These are phyloP conservation scores for Apiospora pterosperma DNA, from an alignment of 2,329 filamentous ascomycete species.

Conservation along the genomic window DNA sequence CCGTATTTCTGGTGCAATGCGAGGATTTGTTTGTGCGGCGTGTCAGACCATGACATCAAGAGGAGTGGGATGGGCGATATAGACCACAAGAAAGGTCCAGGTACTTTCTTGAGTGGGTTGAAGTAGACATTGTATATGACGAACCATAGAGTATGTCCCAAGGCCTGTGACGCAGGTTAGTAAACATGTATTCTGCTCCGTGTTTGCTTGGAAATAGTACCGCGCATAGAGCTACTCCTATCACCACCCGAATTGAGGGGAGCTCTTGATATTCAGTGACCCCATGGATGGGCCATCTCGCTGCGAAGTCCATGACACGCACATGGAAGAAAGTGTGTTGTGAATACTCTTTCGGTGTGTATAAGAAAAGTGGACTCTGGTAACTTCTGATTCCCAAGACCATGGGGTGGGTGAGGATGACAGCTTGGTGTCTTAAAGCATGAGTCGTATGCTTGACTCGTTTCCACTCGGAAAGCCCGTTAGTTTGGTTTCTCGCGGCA, in stretches of 20 bases:
- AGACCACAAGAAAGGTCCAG: background rate
- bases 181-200: background rate
- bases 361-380: background rate
- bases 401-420: background rate
- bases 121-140: background rate
- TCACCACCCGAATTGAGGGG: background rate
- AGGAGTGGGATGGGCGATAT: background rate
- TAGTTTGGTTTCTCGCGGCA: too few species aligned
- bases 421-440: background rate
- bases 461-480: too few species aligned
- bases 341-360: background rate
- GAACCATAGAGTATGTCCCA: background rate
- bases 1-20: slow-evolving; percentile 1
- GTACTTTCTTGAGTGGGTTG: background rate
- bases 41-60: background rate
- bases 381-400: background rate
- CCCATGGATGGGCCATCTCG: background rate
- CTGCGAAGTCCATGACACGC: background rate
- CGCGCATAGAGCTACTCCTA: background rate
- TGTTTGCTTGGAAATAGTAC: background rate
- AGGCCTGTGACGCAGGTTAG: background rate
- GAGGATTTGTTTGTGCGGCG: background rate
- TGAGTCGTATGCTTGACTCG: too few species aligned
- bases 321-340: background rate
- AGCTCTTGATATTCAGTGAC: background rate